Evolutionary conservation across 2,329 filamentous ascomycete genomes (phyloP).

Genomic region (Blumeria graminis): DNA sequence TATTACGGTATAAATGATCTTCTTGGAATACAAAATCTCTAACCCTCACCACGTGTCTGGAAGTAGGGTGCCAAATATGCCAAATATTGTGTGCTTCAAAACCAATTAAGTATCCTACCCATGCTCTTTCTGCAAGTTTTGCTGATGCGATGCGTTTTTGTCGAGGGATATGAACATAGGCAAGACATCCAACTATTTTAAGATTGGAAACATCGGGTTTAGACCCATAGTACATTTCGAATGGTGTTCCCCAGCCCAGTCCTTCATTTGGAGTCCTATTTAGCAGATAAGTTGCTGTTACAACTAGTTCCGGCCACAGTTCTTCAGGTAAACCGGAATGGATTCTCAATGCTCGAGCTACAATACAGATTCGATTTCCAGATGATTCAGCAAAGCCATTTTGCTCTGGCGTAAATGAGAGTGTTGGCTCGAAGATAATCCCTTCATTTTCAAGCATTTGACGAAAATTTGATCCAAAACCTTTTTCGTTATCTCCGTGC

Average conservation of each 20-base stretch:
- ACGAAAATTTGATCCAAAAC: background rate
- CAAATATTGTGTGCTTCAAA: constrained; percentile 1
- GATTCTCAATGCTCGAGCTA: no score
- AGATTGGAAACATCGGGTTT: background rate
- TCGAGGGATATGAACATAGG: background rate
- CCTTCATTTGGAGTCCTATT: background rate
- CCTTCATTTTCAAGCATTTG: no score
- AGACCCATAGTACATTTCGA: background rate
- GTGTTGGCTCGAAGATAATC: no score
- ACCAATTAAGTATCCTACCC: background rate
- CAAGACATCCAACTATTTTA: background rate
- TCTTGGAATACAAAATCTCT: background rate
- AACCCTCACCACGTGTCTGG: background rate
- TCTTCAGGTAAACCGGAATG: no score
- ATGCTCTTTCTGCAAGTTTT: no score
- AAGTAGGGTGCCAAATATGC: background rate
- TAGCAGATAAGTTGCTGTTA: background rate
- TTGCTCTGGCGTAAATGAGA: no score
- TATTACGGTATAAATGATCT: background rate
- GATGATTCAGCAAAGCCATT: no score
- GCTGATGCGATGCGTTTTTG: no score
- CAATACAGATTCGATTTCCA: no score
- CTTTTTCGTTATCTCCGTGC: background rate
- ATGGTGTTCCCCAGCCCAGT: background rate
- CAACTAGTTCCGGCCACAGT: no score